Evolutionary conservation across 1,284 basidiomycete species (phyloP).

Genomic region (Malassezia cuniculi): DNA sequence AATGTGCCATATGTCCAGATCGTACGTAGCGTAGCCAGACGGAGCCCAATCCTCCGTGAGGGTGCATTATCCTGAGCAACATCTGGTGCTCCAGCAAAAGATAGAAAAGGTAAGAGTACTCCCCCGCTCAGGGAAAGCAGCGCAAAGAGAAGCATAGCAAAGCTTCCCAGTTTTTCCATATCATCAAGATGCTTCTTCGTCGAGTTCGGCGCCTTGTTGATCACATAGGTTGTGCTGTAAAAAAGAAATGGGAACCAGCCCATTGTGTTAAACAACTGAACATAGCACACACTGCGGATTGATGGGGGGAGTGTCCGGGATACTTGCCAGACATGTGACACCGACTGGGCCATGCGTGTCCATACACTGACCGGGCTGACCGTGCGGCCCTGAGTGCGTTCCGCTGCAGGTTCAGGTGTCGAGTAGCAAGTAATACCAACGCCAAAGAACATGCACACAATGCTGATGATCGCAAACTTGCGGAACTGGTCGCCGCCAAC

Average conservation of each 20-base stretch:
- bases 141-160: slow-evolving; percentile 38
- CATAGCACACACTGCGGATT: slow-evolving; percentile 53
- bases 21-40: slow-evolving; percentile 28
- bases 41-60: no score
- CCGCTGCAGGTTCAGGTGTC: slow-evolving; percentile 49
- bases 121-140: slow-evolving; percentile 25
- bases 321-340: slow-evolving; percentile 25
- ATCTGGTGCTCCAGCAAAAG: slow-evolving; percentile 26
- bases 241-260: slow-evolving; percentile 52
- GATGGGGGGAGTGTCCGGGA: slow-evolving; percentile 27
- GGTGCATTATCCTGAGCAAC: slow-evolving; percentile 9
- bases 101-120: slow-evolving; percentile 24
- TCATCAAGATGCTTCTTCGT: slow-evolving; percentile 49
- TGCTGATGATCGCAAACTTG: slow-evolving; percentile 78
- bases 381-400: neutral
- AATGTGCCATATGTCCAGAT: slow-evolving; percentile 32
- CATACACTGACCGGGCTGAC: slow-evolving; percentile 1
- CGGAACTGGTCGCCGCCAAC: slow-evolving; percentile 90
- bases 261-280: slow-evolving; percentile 68
- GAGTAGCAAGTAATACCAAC: slow-evolving; percentile 75
- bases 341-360: slow-evolving; percentile 7
- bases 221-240: slow-evolving; percentile 69
- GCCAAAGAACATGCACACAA: slow-evolving; percentile 63
- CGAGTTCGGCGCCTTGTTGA: slow-evolving; percentile 66
- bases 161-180: slow-evolving; percentile 29